These are phyloP conservation scores for Aspergillus alliaceus DNA, from an alignment of 2,329 filamentous ascomycete genomes.

Conservation along the genomic window DNA sequence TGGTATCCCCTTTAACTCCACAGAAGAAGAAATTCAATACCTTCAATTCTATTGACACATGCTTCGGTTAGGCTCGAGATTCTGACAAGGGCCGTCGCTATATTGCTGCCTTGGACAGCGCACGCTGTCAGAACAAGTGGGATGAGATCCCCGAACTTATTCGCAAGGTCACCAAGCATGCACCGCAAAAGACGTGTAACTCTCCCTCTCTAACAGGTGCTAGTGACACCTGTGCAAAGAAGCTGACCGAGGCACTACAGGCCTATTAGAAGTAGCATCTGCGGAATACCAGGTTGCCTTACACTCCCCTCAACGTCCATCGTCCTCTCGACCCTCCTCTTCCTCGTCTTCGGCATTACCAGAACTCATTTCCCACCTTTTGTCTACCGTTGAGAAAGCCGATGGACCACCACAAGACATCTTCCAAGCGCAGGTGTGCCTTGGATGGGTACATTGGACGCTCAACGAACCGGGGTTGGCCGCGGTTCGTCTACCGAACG, in stretches of 20 bases:
- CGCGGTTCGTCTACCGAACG: conserved; percentile 61
- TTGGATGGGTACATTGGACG: conserved; percentile 83
- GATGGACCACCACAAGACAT: conserved; percentile 54
- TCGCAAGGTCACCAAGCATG: conserved; percentile 92
- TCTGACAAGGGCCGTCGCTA: conserved; percentile 80
- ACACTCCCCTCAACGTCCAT: conserved; percentile 42
- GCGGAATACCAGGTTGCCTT: conserved; percentile 66
- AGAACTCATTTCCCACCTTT: conserved; percentile 41
- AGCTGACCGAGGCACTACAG: conserved; percentile 42
- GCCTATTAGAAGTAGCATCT: conserved; percentile 68
- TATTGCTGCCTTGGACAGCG: conserved; percentile 76
- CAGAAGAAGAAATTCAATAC: background rate
- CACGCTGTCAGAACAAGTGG: conserved; percentile 88
- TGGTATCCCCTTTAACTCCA: conserved; percentile 2
- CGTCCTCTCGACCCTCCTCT: conserved; percentile 37
- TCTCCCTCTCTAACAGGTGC: conserved; percentile 13
- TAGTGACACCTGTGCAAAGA: background rate
- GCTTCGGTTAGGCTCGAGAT: conserved; percentile 45
- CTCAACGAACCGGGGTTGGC: conserved; percentile 67
- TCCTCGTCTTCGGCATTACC: conserved; percentile 41
- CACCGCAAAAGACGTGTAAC: conserved; percentile 78
- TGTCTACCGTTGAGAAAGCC: conserved; percentile 60
- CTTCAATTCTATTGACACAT: background rate
- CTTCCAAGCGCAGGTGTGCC: conserved; percentile 77
- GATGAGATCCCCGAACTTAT: conserved; percentile 81